A percentile compares a stretch with the other conserved stretches of the same genome.
These are phyloP conservation scores for Chrysoporthe puriensis DNA, from an alignment of 2,329 filamentous ascomycete genomes.

Conservation along the genomic window DNA sequence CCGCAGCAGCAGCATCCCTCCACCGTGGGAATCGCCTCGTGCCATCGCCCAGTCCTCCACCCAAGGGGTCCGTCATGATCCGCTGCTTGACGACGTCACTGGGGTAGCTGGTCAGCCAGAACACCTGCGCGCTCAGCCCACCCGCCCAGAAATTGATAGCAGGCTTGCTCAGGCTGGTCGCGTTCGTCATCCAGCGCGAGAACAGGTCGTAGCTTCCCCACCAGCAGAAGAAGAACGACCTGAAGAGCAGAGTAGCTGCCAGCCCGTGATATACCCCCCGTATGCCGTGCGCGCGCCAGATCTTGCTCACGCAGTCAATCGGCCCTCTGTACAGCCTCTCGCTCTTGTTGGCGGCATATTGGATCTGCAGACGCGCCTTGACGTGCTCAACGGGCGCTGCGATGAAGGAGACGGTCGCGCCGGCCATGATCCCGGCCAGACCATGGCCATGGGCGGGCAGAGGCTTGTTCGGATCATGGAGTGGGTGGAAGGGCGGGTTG, in stretches of 20 bases:
- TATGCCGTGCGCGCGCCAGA: slow-evolving; percentile 73
- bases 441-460: slow-evolving; percentile 83
- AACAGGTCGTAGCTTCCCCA: slow-evolving; percentile 95
- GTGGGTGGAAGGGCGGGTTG: slow-evolving; percentile 49
- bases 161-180: slow-evolving; percentile 74
- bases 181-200: slow-evolving; percentile 65
- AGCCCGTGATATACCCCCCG: slow-evolving; percentile 85
- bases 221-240: slow-evolving; percentile 96
- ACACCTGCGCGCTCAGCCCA: slow-evolving; percentile 88
- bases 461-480: slow-evolving; percentile 42
- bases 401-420: slow-evolving; percentile 87
- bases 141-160: slow-evolving; percentile 97
- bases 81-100: slow-evolving; percentile 94
- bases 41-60: slow-evolving; percentile 69
- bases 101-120: slow-evolving; percentile 92
- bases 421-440: slow-evolving; percentile 83
- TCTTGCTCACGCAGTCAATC: slow-evolving; percentile 78
- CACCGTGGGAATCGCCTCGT: slow-evolving; percentile 72
- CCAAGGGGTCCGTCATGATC: slow-evolving; percentile 94
- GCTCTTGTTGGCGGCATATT: slow-evolving; percentile 81
- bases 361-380: slow-evolving; percentile 86
- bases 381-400: slow-evolving; percentile 94
- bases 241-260: slow-evolving; percentile 81
- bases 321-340: slow-evolving; percentile 84
- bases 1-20: slow-evolving; percentile 76